Conservation (phyloP, 2,329 filamentous ascomycete species). For the Sporothrix variecibatus region DNA sequence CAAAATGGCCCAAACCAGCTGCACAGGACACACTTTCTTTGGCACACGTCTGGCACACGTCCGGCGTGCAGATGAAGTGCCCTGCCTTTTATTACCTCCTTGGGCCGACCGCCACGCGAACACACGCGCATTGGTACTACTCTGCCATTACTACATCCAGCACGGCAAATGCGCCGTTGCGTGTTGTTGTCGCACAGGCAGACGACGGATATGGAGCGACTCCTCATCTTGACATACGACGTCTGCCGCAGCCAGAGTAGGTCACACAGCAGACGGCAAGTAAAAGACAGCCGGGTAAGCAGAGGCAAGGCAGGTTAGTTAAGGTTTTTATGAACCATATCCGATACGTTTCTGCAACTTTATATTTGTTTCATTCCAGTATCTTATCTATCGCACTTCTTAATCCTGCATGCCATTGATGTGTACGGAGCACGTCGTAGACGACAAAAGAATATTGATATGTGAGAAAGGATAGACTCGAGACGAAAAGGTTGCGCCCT, state of each 20-base stretch:
- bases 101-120: background rate
- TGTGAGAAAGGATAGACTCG: background rate
- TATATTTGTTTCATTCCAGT: background rate
- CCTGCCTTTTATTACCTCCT: slow-evolving; percentile 11
- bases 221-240: background rate
- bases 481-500: background rate
- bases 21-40: background rate
- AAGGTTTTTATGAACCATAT: background rate
- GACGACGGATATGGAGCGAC: background rate
- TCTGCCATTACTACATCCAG: background rate
- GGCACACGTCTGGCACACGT: background rate
- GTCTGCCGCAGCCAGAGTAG: background rate
- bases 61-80: background rate
- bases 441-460: background rate
- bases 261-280: slow-evolving; percentile 2
- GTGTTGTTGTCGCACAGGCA: background rate
- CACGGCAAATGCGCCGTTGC: background rate
- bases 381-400: background rate
- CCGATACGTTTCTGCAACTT: background rate
- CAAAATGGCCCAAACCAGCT: background rate
- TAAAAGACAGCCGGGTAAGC: background rate
- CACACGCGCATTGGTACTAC: background rate
- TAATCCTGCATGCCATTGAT: too few relatives aligned
- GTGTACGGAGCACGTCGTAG: background rate
- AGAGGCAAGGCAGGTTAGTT: background rate